Base-by-base conservation (phyloP, 768 basidiomycete species). In the Cystobasidium onofrii region DNA sequence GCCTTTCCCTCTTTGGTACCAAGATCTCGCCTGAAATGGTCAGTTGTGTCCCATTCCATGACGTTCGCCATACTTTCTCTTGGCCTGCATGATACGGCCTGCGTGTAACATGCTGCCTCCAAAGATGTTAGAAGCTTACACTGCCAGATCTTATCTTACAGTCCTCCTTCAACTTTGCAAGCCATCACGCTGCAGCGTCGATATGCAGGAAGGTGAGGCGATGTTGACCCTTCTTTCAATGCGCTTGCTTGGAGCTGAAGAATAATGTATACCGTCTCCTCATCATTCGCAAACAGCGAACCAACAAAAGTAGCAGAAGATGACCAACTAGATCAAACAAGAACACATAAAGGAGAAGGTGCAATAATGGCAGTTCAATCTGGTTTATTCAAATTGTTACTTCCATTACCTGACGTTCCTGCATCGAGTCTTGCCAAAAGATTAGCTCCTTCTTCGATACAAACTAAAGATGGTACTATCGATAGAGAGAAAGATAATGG, bases 231-330 rank as follows among this genome's bases (percentile, higher is more conserved):
- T n/a, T n/a, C n/a, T n/a, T n/a, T n/a, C n/a, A n/a, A n/a, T n/a
- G n/a, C n/a, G n/a, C n/a, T n/a, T n/a, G n/a, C n/a, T n/a, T n/a
- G n/a, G n/a, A n/a, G n/a, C n/a, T n/a, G n/a, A n/a, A n/a, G n/a
- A n/a, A n/a, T n/a, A n/a, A n/a, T n/a, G n/a, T n/a, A n/a, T n/a
- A n/a, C n/a, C n/a, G n/a, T n/a, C n/a, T n/a, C n/a, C n/a, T n/a
- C n/a, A n/a, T n/a, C n/a, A n/a, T n/a, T n/a, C n/a, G n/a, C n/a
- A n/a, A n/a, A n/a, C n/a, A 64, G 69, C 29, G 69, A 71, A 41
- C 69, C 54, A 10, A 71, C 69, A 15, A 71, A 61, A 44, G 33
- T 71, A 23, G 12, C 50, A 34, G 69, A 71, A 60, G 69, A 71
- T 60, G 69, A 71, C 18, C 69, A 71, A 18, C n/a, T 71, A 29